A percentile compares a stretch with the other conserved stretches of the same genome.
Conservation (phyloP, 2,329 filamentous ascomycete genomes). For the Pestalotiopsis fici region DNA sequence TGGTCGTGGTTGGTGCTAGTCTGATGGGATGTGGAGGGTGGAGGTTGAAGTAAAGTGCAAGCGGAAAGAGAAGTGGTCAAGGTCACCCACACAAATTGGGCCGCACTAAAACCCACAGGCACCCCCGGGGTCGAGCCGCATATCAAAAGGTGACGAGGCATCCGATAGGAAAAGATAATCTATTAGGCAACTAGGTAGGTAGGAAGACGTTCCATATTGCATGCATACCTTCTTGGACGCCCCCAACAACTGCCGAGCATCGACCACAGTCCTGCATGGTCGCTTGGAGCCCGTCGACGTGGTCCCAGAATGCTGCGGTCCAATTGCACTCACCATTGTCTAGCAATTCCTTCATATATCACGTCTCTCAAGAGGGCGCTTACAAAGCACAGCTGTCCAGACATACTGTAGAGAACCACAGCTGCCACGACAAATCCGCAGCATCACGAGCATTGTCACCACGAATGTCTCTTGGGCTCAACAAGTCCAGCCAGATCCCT, state of each 20-base stretch:
- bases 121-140: conserved; percentile 31
- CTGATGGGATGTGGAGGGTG: conserved; percentile 24
- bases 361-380: background rate
- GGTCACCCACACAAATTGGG: conserved; percentile 25
- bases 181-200: conserved; percentile 17
- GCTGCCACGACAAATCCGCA: background rate
- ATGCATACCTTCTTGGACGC: background rate
- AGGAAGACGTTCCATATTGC: background rate
- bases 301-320: background rate
- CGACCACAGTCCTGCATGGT: background rate
- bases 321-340: background rate
- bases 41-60: conserved; percentile 19
- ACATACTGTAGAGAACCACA: background rate
- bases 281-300: background rate
- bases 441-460: background rate
- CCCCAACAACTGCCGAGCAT: background rate
- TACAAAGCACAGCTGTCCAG: background rate
- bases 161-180: conserved; percentile 29
- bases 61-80: conserved; percentile 19
- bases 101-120: conserved; percentile 31
- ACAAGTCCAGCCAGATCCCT: background rate
- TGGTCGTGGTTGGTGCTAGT: conserved; percentile 5
- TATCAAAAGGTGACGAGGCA: conserved; percentile 23
- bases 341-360: background rate
- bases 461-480: background rate